Evolutionary conservation across 202 grass and related monocot genomes (phyloP), one percentile per base, ranked within the genome.

Genomic region (Dendrocalamus latiflorus): DNA sequence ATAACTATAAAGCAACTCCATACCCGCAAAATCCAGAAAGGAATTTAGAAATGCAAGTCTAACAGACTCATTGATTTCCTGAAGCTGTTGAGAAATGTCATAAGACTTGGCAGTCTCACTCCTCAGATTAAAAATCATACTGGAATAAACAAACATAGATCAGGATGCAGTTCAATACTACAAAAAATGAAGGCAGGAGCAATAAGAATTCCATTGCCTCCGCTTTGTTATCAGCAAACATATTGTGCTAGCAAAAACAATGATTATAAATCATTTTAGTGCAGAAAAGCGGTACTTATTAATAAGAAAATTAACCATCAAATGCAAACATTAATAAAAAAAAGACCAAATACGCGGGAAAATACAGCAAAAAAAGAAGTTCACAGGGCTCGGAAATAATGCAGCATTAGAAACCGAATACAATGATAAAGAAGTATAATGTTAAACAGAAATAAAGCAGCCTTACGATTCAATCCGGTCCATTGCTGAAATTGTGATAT

Each of bases 21-120:
- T 95, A 99, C 96, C 93, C 3, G 93, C 96, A 94, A 99, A 96
- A 86, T 99, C 96, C 65, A 91, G 78, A 86, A 99, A 96, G 57
- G 89, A 94, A 81, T 92, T 99, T 48, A 99, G 91, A 89, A 99
- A 96, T 89, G 91, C 91, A 87, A 99, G 96, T 80, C 96, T 91
- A 77, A 99, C 89, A 61, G 96, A 99, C 83, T 99, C 96, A 44
- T 96, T 88, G 81, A 99, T 99, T 92, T 99, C 96, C 63, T 92
- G 93, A 82, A 99, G 88, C 66, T 89, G 93, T 82, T 94, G 93
- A 72, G 89, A 88, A 76, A 94, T 88, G 78, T 91, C 86, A 33
- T 80, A 90, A 21, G 81, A 89, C 89, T 96, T 99, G 10, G 85
- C 92, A 76, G 89, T 86, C 82, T 96, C 93, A 30, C 70, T 99